Percentiles rank a stretch among this genome's conserved stretches.
These are phyloP conservation scores for Blastocystis hominis DNA, from an alignment of 352 stramenopile genomes.

Conservation along the genomic window DNA sequence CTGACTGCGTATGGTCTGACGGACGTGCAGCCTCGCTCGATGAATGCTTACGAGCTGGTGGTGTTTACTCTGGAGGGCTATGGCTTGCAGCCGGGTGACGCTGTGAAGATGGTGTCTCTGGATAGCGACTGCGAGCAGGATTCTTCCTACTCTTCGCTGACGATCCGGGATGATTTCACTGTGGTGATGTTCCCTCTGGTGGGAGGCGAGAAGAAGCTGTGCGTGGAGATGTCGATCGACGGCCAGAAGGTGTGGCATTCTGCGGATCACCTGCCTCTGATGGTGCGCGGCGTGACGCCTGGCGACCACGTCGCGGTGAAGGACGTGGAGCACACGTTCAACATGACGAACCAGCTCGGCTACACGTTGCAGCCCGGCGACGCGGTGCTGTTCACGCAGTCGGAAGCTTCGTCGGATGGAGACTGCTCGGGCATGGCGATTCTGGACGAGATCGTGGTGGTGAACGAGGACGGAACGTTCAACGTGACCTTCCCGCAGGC, in stretches of 20 bases:
- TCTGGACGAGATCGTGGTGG: background rate
- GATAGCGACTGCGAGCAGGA: background rate
- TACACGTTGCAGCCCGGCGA: background rate
- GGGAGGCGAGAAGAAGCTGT: constrained; percentile 52
- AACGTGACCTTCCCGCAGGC: constrained; percentile 24
- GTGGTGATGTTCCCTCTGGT: constrained; percentile 13
- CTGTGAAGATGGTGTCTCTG: constrained; percentile 43
- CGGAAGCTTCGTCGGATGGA: background rate
- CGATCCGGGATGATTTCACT: background rate
- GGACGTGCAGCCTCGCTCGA: background rate
- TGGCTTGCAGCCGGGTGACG: background rate
- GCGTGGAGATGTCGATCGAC: constrained; percentile 1
- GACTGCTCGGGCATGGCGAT: constrained; percentile 31
- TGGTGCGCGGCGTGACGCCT: constrained; percentile 18
- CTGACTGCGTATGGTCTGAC: constrained; percentile 7
- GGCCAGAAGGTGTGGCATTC: constrained; percentile 27
- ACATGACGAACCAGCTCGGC: background rate
- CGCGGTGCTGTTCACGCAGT: background rate
- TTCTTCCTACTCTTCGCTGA: background rate
- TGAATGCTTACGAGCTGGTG: constrained; percentile 11
- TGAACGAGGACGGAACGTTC: constrained; percentile 35
- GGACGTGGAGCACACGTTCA: constrained; percentile 40
- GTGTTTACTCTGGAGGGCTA: background rate
- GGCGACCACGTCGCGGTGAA: constrained; percentile 45
- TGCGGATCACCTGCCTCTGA: background rate